Conservation (phyloP, 768 basidiomycete genomes). For the Mycena haematopus region DNA sequence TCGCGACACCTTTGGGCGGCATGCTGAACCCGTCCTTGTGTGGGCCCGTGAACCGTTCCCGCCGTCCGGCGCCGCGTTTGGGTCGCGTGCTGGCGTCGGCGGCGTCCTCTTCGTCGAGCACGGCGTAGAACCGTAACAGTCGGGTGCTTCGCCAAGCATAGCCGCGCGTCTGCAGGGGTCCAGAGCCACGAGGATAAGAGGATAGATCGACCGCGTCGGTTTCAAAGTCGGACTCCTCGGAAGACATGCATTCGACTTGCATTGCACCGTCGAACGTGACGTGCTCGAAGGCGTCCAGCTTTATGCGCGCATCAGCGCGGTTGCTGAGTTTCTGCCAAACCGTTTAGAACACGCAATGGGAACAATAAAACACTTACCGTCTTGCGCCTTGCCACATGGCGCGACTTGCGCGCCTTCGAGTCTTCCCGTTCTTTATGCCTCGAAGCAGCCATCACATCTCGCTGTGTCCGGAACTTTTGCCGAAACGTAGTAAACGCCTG, state of each 20-base stretch:
- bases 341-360: slow-evolving; percentile 13
- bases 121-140: slow-evolving; percentile 62
- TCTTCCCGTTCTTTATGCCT: slow-evolving; percentile 62
- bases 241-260: slow-evolving; percentile 80
- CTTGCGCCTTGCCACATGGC: slow-evolving; percentile 68
- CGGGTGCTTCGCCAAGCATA: slow-evolving; percentile 73
- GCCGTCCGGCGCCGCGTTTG: slow-evolving; percentile 64
- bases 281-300: slow-evolving; percentile 60
- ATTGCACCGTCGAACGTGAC: slow-evolving; percentile 73
- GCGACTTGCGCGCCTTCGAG: slow-evolving; percentile 63
- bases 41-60: slow-evolving; percentile 58
- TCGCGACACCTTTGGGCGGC: slow-evolving; percentile 67
- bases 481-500: slow-evolving; percentile 73
- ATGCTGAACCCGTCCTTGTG: slow-evolving; percentile 51
- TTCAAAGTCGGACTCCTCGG: slow-evolving; percentile 75
- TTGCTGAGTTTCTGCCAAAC: slow-evolving; percentile 66
- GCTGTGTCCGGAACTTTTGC: slow-evolving; percentile 69
- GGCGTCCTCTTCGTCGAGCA: slow-evolving; percentile 64
- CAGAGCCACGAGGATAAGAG: slow-evolving; percentile 36
- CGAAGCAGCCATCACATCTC: slow-evolving; percentile 51
- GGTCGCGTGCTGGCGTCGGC: slow-evolving; percentile 52
- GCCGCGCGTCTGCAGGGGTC: slow-evolving; percentile 60
- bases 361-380: slow-evolving; percentile 49
- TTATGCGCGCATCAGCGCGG: slow-evolving; percentile 66
- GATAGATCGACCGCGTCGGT: slow-evolving; percentile 38